Percentiles rank a stretch among this genome's conserved stretches.
Conservation (phyloP, 352 stramenopile species). For the Pythium oligandrum region DNA sequence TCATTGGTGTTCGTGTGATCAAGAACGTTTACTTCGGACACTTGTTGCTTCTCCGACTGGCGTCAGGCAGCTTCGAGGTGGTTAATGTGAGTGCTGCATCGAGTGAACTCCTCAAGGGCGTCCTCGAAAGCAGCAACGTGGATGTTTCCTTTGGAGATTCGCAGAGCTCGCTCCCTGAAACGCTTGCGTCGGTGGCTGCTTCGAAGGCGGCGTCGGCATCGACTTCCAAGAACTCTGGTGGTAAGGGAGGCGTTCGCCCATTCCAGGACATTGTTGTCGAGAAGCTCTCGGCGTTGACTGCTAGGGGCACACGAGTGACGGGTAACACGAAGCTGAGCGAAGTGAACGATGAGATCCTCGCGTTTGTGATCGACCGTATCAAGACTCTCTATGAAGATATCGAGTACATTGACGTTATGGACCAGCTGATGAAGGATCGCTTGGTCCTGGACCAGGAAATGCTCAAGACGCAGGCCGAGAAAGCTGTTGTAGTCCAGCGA, state of each 20-base stretch:
- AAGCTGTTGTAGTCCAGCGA: conserved; percentile 34
- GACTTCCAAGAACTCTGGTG: conserved; percentile 13
- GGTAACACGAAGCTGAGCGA: conserved; percentile 58
- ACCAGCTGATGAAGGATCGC: conserved; percentile 57
- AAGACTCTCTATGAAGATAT: conserved; percentile 77
- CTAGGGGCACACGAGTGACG: conserved; percentile 56
- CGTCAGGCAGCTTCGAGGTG: conserved; percentile 68
- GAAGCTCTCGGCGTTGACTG: conserved; percentile 45
- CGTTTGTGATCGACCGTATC: conserved; percentile 71
- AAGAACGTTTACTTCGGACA: conserved; percentile 80
- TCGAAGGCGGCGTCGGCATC: conserved; percentile 17
- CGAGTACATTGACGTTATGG: conserved; percentile 69
- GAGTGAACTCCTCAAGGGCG: conserved; percentile 62
- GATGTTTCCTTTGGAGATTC: conserved; percentile 3
- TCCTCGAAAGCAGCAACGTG: conserved; percentile 30
- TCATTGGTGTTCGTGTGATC: conserved; percentile 57
- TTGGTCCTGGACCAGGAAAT: conserved; percentile 57
- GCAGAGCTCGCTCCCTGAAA: conserved; percentile 36
- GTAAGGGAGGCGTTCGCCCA: conserved; percentile 24
- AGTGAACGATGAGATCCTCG: conserved; percentile 62
- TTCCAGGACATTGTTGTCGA: conserved; percentile 63
- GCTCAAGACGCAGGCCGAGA: conserved; percentile 41
- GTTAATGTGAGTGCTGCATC: conserved; percentile 76
- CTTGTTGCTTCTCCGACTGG: conserved; percentile 64
- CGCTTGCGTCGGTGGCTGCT: conserved; percentile 47